A percentile compares a stretch with the other conserved stretches of the same genome.
Conservation (phyloP, 2,329 filamentous ascomycete genomes). For the Colletotrichum orbiculare region DNA sequence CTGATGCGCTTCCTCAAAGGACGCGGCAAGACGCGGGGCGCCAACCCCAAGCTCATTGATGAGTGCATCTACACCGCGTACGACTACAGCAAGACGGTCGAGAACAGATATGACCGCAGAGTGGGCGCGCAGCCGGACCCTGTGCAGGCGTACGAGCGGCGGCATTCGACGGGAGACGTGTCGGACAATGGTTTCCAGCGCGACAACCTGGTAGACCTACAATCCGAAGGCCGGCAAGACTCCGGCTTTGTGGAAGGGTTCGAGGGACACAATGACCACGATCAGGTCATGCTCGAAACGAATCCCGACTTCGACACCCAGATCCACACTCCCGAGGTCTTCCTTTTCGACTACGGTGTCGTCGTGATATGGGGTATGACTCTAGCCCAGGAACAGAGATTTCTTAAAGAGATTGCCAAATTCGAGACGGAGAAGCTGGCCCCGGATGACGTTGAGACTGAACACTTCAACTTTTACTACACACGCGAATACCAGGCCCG, state of each 20-base stretch:
- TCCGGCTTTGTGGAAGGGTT: conserved; percentile 46
- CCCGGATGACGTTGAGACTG: conserved; percentile 90
- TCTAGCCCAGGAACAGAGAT: conserved; percentile 85
- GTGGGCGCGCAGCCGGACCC: conserved; percentile 47
- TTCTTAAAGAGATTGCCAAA: conserved; percentile 92
- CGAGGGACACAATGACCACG: conserved; percentile 40
- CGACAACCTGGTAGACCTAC: conserved; percentile 73
- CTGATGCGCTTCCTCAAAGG: conserved; percentile 93
- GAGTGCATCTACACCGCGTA: conserved; percentile 98
- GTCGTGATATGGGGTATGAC: conserved; percentile 99
- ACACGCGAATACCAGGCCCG: conserved; percentile 96
- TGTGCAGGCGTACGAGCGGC: conserved; percentile 67
- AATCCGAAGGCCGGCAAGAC: conserved; percentile 50
- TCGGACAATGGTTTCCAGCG: conserved; percentile 65
- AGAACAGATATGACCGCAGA: conserved; percentile 46
- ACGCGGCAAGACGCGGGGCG: conserved; percentile 78
- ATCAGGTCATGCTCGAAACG: conserved; percentile 50
- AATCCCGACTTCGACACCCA: conserved; percentile 84
- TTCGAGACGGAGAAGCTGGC: conserved; percentile 93
- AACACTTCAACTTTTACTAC: conserved; percentile 99
- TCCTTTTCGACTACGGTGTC: conserved; percentile 97
- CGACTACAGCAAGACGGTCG: conserved; percentile 71
- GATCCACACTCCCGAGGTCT: conserved; percentile 93
- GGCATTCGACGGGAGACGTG: conserved; percentile 81
- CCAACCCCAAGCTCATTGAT: conserved; percentile 92